Evolutionary conservation across 805 yeast genomes (phyloP).

Genomic region (Starmerella bombicola): DNA sequence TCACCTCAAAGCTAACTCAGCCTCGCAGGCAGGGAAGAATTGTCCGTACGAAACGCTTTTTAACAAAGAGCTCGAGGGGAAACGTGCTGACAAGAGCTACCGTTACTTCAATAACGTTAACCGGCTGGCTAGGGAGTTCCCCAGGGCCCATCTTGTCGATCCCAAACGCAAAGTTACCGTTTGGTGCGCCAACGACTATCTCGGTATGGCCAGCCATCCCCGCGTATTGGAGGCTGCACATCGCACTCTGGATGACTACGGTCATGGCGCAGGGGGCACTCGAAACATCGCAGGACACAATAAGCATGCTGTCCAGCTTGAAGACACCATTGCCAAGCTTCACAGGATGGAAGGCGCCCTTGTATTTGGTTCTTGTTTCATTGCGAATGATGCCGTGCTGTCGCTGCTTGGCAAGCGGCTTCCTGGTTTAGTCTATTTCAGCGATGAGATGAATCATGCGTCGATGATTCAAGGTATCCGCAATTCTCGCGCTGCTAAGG

Average conservation of each 20-base stretch:
- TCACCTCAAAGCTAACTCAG: neutral
- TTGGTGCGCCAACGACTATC: slow-evolving; percentile 97
- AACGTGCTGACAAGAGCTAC: slow-evolving; percentile 81
- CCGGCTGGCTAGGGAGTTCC: slow-evolving; percentile 87
- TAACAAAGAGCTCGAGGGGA: slow-evolving; percentile 51
- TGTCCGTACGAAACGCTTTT: slow-evolving; percentile 29
- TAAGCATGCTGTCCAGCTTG: slow-evolving; percentile 73
- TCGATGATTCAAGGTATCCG: slow-evolving; percentile 94
- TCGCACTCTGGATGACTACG: slow-evolving; percentile 69
- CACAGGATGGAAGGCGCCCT: slow-evolving; percentile 92
- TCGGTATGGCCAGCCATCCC: slow-evolving; percentile 83
- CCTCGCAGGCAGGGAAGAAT: slow-evolving; percentile 2
- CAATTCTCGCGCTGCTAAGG: slow-evolving; percentile 79
- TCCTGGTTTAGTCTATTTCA: slow-evolving; percentile 78
- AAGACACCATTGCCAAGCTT: slow-evolving; percentile 72
- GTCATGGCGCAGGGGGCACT: slow-evolving; percentile 99
- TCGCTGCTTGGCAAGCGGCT: slow-evolving; percentile 83
- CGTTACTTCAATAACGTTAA: slow-evolving; percentile 95
- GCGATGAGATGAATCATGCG: slow-evolving; percentile 91
- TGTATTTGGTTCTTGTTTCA: slow-evolving; percentile 90
- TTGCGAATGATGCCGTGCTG: slow-evolving; percentile 91
- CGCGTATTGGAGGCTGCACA: slow-evolving; percentile 67
- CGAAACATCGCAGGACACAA: slow-evolving; percentile 98
- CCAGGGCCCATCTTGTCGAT: slow-evolving; percentile 78
- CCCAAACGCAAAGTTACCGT: slow-evolving; percentile 76